A percentile compares a stretch with the other conserved stretches of the same genome.
phyloP scores from a whole-genome alignment of 345 rosid genomes.

The Brassica incana region DNA sequence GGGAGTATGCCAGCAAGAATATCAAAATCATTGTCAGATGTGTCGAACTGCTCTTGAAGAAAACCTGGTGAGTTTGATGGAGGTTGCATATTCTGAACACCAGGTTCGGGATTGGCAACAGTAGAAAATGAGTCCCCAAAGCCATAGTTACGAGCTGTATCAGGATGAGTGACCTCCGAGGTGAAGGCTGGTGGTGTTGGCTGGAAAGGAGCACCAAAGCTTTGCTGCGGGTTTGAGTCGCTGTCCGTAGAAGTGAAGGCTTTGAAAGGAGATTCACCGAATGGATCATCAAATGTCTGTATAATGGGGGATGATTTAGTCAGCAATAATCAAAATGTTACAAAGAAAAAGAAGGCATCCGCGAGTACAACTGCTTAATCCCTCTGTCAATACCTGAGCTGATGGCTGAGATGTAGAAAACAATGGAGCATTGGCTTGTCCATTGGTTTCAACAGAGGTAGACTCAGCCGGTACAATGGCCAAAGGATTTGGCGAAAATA shows the following conservation, averaged over 20 bases:
- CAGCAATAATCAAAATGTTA: not conserved
- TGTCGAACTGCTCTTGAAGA: conserved; percentile 56
- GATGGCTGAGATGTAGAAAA: conserved; percentile 59
- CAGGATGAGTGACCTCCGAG: conserved; percentile 45
- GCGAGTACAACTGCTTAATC: conserved; percentile 2
- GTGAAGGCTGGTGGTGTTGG: conserved; percentile 45
- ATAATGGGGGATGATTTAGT: conserved; percentile 21
- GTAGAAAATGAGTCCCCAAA: conserved; percentile 62
- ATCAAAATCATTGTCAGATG: conserved; percentile 61
- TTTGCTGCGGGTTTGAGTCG: conserved; percentile 44
- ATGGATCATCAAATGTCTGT: conserved; percentile 95
- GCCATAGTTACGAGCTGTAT: conserved; percentile 41
- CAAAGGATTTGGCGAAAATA: conserved; percentile 51
- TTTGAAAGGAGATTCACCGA: conserved; percentile 93
- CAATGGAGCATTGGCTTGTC: conserved; percentile 47
- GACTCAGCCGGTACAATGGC: conserved; percentile 68
- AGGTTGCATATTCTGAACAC: conserved; percentile 42
- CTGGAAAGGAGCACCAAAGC: conserved; percentile 45
- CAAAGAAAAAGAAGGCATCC: not conserved
- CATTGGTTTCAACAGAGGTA: conserved; percentile 50
- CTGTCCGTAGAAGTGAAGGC: conserved; percentile 55
- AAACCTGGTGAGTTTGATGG: conserved; percentile 45
- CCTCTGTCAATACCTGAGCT: conserved; percentile 58
- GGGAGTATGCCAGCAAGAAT: conserved; percentile 94
- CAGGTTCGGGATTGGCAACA: conserved; percentile 44